Evolutionary conservation across 139 green algal genomes (phyloP), one percentile per base, ranked within the genome.

Genomic region (Coelastrella sp.): DNA sequence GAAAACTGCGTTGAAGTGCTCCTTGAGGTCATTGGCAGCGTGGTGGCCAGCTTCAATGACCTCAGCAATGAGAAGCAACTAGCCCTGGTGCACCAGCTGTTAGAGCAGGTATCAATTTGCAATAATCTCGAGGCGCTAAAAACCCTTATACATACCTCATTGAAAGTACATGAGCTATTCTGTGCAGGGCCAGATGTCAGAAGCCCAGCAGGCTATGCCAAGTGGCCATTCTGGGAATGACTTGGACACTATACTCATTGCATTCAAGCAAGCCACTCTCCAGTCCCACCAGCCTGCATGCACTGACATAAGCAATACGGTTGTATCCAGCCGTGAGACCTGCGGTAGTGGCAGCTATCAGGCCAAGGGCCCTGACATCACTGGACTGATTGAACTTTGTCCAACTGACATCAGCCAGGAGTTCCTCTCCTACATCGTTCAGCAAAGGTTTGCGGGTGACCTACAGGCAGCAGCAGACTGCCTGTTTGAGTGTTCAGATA

Each of bases 401-500:
- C 84, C 84, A 65, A 49, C 68, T 58, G 57, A 68, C 19, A 68
- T 81, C 49, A 81, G 84, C 35, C 15, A 14, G 10, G 17, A 80
- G 19, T 88, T 82, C n/a, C 22, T 88, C 35, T 7, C 10, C 4
- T 22, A 72, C 66, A n/a, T 70, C 35, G 25, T 88, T 66, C 84
- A 88, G 84, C 7, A 57, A 6, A 66, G 17, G 8, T 88, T 88
- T 57, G 56, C 35, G 8, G 68, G 84, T 8, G 49, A 85, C 80
- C 74, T 86, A 17, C 82, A 93, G 87, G 91, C 87, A n/a, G 25
- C 86, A 12, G 91, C 91, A 0, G 66, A 81, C 8, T 93, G 78
- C 76, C 68, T 93, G 76, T 73, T 91, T 15, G 91, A 91, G 65
- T 80, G 84, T 49, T 35, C 66, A 22, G 85, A 86, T 7, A 7